phyloP scores from a whole-genome alignment of 139 green algal genomes.

The Haematococcus lacustris region DNA sequence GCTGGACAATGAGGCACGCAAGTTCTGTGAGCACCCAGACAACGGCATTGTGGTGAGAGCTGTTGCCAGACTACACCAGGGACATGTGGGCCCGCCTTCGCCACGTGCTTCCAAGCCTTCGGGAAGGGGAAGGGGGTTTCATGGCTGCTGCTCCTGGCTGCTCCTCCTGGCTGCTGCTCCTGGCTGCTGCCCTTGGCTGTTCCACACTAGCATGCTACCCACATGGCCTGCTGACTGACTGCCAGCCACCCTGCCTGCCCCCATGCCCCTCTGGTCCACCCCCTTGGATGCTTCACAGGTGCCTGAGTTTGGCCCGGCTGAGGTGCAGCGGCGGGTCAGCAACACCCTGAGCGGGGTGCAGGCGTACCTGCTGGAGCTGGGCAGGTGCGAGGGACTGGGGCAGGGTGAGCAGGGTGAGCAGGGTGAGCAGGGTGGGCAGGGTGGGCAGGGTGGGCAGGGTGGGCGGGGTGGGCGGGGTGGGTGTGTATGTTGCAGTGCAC shows the following conservation, averaged over 20 bases:
- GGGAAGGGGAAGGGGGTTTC: too few species aligned
- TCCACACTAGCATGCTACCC: background rate
- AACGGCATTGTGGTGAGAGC: conserved; percentile 5
- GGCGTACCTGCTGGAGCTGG: background rate
- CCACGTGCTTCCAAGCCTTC: too few species aligned
- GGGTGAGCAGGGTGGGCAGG: too few species aligned
- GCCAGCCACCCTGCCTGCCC: background rate
- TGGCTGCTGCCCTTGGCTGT: background rate
- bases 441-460: too few species aligned
- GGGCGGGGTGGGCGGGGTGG: too few species aligned
- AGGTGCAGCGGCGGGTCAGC: background rate
- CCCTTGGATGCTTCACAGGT: background rate
- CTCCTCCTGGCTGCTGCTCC: background rate
- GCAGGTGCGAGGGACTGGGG: too few species aligned
- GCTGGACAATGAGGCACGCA: conserved; percentile 5
- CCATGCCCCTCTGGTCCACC: background rate
- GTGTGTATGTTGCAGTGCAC: too few species aligned
- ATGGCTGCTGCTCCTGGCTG: background rate
- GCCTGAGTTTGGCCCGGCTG: conserved; percentile 3
- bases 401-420: too few species aligned
- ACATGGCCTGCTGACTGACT: background rate
- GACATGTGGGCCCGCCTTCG: too few species aligned
- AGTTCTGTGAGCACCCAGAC: background rate
- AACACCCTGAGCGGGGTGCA: background rate
- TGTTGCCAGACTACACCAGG: background rate